Percentiles rank a stretch among this genome's conserved stretches.
These are phyloP conservation scores for Thielaviopsis musarum DNA, from an alignment of 2,329 filamentous ascomycete genomes.

Conservation along the genomic window DNA sequence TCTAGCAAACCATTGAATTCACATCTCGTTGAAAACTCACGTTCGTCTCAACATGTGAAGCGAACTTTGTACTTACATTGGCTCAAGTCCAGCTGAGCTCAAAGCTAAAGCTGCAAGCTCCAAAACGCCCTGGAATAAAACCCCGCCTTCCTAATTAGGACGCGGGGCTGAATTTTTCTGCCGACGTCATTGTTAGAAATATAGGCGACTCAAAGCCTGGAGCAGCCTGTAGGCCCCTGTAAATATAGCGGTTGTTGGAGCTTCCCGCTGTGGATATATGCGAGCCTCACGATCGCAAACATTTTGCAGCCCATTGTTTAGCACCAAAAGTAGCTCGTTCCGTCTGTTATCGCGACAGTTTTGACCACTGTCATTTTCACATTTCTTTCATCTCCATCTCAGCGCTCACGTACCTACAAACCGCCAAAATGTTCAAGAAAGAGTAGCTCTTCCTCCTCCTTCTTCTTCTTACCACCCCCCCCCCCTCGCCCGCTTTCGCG, in stretches of 20 bases:
- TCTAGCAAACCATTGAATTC: too few relatives aligned
- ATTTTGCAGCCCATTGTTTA: background rate
- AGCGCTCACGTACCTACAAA: background rate
- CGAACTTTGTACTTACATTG: too few relatives aligned
- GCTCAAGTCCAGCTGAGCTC: too few relatives aligned
- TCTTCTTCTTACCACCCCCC: background rate
- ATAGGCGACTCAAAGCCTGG: background rate
- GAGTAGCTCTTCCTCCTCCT: conserved; percentile 37
- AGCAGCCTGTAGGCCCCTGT: background rate
- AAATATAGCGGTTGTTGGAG: background rate
- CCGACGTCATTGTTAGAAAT: conserved; percentile 4
- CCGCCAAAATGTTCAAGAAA: conserved; percentile 72
- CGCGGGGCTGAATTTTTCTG: conserved; percentile 11
- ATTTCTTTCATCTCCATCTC: background rate
- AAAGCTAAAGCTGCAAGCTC: too few relatives aligned
- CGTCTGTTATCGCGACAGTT: background rate
- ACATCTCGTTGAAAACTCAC: too few relatives aligned
- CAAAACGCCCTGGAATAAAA: background rate
- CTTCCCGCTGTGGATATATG: background rate
- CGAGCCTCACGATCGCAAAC: background rate
- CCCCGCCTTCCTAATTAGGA: conserved; percentile 9
- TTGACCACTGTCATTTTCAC: background rate
- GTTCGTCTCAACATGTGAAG: too few relatives aligned
- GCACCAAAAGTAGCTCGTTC: background rate
- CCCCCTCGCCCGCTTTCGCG: background rate